Conservation (phyloP, 345 rosid genomes). For the Microthlaspi erraticum region DNA sequence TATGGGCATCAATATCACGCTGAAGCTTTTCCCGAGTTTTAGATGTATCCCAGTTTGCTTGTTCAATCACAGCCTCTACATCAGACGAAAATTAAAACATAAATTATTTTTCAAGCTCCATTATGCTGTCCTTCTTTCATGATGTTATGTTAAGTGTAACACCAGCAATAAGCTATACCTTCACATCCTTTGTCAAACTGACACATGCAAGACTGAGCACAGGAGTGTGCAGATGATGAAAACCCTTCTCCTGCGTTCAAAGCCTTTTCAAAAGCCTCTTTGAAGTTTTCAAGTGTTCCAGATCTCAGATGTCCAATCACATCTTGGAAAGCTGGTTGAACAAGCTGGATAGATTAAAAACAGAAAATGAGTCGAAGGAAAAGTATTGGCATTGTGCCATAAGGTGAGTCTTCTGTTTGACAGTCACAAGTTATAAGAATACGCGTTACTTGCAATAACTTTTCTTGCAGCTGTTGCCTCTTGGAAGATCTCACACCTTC, state of each 20-base stretch:
- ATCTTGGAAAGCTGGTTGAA: slow-evolving; percentile 83
- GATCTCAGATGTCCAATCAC: slow-evolving; percentile 80
- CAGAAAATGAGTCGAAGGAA: slow-evolving; percentile 37
- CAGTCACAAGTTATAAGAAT: slow-evolving; percentile 20
- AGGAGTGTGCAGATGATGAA: slow-evolving; percentile 61
- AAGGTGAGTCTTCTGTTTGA: background rate
- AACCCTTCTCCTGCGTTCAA: slow-evolving; percentile 83
- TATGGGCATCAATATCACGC: slow-evolving; percentile 88
- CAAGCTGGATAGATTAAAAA: slow-evolving; percentile 61
- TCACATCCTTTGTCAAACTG: slow-evolving; percentile 73
- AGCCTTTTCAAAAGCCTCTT: slow-evolving; percentile 78
- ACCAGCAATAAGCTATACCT: slow-evolving; percentile 52
- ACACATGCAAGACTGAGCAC: slow-evolving; percentile 56
- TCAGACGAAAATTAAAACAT: background rate
- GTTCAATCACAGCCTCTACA: slow-evolving; percentile 82
- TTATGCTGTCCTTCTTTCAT: slow-evolving; percentile 11
- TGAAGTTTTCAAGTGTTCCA: slow-evolving; percentile 69
- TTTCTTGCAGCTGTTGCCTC: slow-evolving; percentile 85
- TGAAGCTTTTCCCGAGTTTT: slow-evolving; percentile 76
- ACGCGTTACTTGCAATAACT: slow-evolving; percentile 77
- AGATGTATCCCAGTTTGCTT: slow-evolving; percentile 92
- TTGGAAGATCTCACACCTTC: slow-evolving; percentile 90
- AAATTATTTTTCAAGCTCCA: slow-evolving; percentile 3
- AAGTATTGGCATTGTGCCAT: no score
- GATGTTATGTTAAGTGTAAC: slow-evolving; percentile 14